Conservation (phyloP, 83 land plant genomes). For the Larix sibirica region DNA sequence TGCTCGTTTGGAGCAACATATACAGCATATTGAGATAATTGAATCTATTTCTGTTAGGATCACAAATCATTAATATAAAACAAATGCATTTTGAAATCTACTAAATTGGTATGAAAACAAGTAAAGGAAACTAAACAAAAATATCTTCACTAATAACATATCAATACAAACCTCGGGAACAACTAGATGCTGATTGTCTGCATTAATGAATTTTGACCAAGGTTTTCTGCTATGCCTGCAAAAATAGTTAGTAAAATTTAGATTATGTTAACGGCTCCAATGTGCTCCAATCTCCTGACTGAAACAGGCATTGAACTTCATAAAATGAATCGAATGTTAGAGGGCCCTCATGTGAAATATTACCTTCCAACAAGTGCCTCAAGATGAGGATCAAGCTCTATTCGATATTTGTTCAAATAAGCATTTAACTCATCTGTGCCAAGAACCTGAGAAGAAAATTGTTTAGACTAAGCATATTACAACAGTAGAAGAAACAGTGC, state of each 20-base stretch:
- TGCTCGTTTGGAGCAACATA: not conserved
- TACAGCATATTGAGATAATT: not conserved
- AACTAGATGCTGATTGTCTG: conserved; percentile 81
- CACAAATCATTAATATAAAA: not conserved
- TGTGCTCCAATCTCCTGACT: not conserved
- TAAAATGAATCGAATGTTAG: not conserved
- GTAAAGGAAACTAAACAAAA: not conserved
- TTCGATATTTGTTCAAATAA: conserved; percentile 81
- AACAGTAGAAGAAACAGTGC: conserved; percentile 1
- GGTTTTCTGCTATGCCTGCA: conserved; percentile 83
- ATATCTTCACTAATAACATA: not conserved
- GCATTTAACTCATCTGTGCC: conserved; percentile 94
- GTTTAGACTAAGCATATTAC: not conserved
- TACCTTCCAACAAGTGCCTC: conserved; percentile 92
- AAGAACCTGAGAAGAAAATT: conserved; percentile 59
- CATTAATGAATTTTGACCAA: conserved; percentile 79
- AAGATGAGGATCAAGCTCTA: conserved; percentile 90
- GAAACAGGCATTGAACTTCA: not conserved
- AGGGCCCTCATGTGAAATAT: not conserved
- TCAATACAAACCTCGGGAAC: conserved; percentile 63
- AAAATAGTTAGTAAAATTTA: not conserved
- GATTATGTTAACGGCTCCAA: not conserved
- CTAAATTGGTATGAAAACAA: not conserved
- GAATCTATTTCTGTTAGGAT: not conserved
- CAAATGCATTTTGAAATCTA: too few relatives aligned